Conservation (phyloP, 257 asterid species). For the Leonotis leonurus region DNA sequence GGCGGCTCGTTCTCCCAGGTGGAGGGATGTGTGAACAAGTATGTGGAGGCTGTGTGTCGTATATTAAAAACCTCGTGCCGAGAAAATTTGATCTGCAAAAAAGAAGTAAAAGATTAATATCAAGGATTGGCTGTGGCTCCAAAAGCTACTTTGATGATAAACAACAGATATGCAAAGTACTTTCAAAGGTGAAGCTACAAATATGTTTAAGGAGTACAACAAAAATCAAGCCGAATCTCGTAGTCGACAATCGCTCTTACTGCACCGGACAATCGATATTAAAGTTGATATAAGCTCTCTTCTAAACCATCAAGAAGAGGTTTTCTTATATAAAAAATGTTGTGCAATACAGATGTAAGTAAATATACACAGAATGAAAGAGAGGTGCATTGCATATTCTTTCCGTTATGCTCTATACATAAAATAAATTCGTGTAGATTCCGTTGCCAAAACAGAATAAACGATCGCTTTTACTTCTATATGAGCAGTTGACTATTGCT, state of each 20-base stretch:
- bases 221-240: not conserved
- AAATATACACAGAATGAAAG: not conserved
- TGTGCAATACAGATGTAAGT: not conserved
- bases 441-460: too few relatives aligned
- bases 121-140: too few relatives aligned
- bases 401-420: too few relatives aligned
- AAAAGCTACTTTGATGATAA: not conserved
- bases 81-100: conserved; percentile 59
- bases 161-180: not conserved
- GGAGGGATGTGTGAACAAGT: conserved; percentile 30
- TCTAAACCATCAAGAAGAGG: not conserved
- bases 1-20: conserved; percentile 42
- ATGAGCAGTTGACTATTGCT: not conserved
- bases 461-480: not conserved
- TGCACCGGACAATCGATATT: not conserved
- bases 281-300: not conserved
- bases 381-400: not conserved
- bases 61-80: conserved; percentile 48
- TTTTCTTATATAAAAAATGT: not conserved
- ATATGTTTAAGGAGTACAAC: not conserved
- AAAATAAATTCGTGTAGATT: too few relatives aligned
- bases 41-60: conserved; percentile 58
- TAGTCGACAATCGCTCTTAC: not conserved
- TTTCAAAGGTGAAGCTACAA: not conserved
- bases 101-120: not conserved